These are phyloP conservation scores for Botryosphaeria agaves DNA, from an alignment of 2,329 filamentous ascomycete species.

Conservation along the genomic window DNA sequence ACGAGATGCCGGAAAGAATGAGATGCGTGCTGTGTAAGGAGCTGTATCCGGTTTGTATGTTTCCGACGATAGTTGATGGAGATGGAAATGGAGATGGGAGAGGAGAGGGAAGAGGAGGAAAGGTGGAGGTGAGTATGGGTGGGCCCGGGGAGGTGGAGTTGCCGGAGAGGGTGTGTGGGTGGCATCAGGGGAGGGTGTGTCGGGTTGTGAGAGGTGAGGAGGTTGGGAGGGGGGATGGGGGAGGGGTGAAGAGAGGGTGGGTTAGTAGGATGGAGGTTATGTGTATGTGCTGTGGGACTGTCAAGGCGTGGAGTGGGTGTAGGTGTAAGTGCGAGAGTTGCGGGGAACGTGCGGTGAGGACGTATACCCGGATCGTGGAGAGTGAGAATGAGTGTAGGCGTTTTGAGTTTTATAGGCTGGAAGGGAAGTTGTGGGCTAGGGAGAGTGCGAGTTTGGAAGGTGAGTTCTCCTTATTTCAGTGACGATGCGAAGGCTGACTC, in stretches of 20 bases:
- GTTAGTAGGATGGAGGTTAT: slow-evolving; percentile 9
- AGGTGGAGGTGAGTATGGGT: no score
- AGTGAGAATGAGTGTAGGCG: no score
- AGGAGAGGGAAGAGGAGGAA: no score
- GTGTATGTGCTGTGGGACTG: slow-evolving; percentile 17
- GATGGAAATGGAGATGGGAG: no score
- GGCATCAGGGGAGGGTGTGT: slow-evolving; percentile 18
- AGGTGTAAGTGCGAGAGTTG: slow-evolving; percentile 15
- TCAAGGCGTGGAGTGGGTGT: slow-evolving; percentile 12
- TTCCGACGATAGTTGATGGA: no score
- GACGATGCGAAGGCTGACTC: no score
- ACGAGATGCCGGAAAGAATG: slow-evolving; percentile 5
- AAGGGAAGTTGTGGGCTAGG: neutral
- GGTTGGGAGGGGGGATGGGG: no score
- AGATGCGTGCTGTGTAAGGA: slow-evolving; percentile 16
- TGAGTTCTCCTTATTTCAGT: no score
- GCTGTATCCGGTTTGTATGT: slow-evolving; percentile 12
- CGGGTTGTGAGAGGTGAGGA: no score
- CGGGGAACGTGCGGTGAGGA: slow-evolving; percentile 9
- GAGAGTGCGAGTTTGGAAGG: no score
- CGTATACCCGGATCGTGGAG: slow-evolving; percentile 17
- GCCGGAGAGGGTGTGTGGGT: slow-evolving; percentile 14
- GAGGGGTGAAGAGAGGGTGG: no score
- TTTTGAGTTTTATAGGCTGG: no score
- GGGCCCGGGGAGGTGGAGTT: slow-evolving; percentile 11